Percentiles rank a stretch among this genome's conserved stretches.
Conservation (phyloP, 169 alveolate species). For the Amoebophrya sp. region DNA sequence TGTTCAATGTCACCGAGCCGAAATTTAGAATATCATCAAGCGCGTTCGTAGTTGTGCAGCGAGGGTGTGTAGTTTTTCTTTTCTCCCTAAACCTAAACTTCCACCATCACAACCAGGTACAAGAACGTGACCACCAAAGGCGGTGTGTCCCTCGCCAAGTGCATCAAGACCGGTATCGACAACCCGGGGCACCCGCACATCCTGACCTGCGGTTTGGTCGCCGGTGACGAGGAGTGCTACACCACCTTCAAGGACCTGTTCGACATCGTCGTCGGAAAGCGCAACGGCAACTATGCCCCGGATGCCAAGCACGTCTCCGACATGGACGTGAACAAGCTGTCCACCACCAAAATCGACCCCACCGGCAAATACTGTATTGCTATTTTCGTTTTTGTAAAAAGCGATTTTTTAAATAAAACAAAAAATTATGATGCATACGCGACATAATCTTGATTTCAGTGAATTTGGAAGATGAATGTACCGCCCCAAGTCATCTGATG, state of each 20-base stretch:
- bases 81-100: background rate
- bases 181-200: conserved; percentile 46
- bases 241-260: conserved; percentile 35
- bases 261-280: background rate
- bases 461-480: no score
- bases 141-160: conserved; percentile 36
- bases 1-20: no score
- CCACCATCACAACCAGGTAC: no score
- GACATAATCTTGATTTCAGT: no score
- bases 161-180: conserved; percentile 47
- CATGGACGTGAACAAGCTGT: conserved; percentile 36
- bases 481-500: no score
- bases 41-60: no score
- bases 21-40: no score
- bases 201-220: conserved; percentile 37
- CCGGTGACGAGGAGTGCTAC: conserved; percentile 46
- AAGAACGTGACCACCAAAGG: background rate
- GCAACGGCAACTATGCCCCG: conserved; percentile 18
- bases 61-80: no score
- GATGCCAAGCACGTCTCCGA: background rate
- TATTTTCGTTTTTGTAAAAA: no score
- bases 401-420: no score
- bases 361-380: background rate
- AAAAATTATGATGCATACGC: no score
- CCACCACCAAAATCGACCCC: background rate